Evolutionary conservation across 306 rosid species (phyloP).

Genomic region (Acacia crassicarpa): DNA sequence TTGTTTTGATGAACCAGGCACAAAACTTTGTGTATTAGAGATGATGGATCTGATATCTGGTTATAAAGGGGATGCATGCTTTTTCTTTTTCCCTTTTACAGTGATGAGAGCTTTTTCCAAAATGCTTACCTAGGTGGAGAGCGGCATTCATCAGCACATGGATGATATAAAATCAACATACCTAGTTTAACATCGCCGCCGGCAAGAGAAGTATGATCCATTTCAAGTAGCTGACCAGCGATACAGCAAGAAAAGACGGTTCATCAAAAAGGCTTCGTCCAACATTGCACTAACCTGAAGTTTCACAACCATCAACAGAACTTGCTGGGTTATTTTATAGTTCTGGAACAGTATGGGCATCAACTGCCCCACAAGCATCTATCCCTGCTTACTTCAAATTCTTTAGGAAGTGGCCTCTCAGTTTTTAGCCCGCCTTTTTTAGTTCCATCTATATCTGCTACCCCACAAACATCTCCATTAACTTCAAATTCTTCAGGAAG

Average conservation of each 20-base stretch:
- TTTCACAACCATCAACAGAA: slow-evolving; percentile 78
- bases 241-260: slow-evolving; percentile 85
- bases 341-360: slow-evolving; percentile 59
- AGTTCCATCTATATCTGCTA: slow-evolving; percentile 39
- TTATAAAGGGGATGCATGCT: slow-evolving; percentile 14
- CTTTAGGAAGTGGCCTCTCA: slow-evolving; percentile 76
- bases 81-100: slow-evolving; percentile 28
- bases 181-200: slow-evolving; percentile 55
- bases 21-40: slow-evolving; percentile 1
- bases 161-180: slow-evolving; percentile 43
- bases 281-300: slow-evolving; percentile 73
- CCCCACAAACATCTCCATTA: slow-evolving; percentile 55
- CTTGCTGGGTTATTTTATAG: slow-evolving; percentile 71
- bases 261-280: slow-evolving; percentile 87
- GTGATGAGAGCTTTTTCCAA: slow-evolving; percentile 18
- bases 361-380: slow-evolving; percentile 50
- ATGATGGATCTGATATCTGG: not conserved
- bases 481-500: slow-evolving; percentile 66
- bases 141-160: slow-evolving; percentile 73
- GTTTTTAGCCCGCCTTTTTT: slow-evolving; percentile 66
- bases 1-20: slow-evolving; percentile 19
- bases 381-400: slow-evolving; percentile 55
- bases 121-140: slow-evolving; percentile 74
- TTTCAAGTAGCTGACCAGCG: slow-evolving; percentile 73
- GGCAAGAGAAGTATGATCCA: not conserved